A percentile compares a stretch with the other conserved stretches of the same genome.
Conservation (phyloP, 352 stramenopile species). For the Phytophthora ohioensis region DNA sequence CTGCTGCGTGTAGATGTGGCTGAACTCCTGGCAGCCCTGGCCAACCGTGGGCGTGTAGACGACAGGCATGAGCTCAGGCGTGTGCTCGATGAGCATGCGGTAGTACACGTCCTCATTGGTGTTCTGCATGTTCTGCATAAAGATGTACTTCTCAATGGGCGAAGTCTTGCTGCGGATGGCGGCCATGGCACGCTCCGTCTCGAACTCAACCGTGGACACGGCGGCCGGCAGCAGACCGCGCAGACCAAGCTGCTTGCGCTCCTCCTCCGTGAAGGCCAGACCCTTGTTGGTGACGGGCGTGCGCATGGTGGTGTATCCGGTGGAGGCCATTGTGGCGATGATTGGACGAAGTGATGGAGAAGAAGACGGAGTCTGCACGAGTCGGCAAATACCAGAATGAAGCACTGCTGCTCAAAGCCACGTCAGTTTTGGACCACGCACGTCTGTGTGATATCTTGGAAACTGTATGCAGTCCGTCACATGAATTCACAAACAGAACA, state of each 20-base stretch:
- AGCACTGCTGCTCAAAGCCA: constrained; percentile 14
- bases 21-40: constrained; percentile 93
- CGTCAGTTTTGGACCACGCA: constrained; percentile 25
- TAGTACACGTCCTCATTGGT: constrained; percentile 94
- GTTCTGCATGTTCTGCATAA: constrained; percentile 92
- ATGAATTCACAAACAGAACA: constrained; percentile 20
- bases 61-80: constrained; percentile 94
- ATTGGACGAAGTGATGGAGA: background rate
- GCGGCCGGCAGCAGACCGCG: constrained; percentile 92
- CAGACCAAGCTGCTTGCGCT: constrained; percentile 90
- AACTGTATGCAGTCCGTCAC: constrained; percentile 22
- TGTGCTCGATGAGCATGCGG: constrained; percentile 90
- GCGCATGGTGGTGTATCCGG: constrained; percentile 78
- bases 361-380: constrained; percentile 19
- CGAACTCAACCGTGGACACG: constrained; percentile 85
- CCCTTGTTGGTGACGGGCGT: constrained; percentile 94
- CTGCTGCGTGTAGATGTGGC: constrained; percentile 88
- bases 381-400: constrained; percentile 46
- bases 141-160: constrained; percentile 95
- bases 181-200: constrained; percentile 90
- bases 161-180: constrained; percentile 86
- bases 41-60: constrained; percentile 99
- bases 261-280: constrained; percentile 91
- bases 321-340: constrained; percentile 23
- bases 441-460: constrained; percentile 16